Evolutionary conservation across 345 rosid genomes (phyloP).

Genomic region (Turnera subulata): DNA sequence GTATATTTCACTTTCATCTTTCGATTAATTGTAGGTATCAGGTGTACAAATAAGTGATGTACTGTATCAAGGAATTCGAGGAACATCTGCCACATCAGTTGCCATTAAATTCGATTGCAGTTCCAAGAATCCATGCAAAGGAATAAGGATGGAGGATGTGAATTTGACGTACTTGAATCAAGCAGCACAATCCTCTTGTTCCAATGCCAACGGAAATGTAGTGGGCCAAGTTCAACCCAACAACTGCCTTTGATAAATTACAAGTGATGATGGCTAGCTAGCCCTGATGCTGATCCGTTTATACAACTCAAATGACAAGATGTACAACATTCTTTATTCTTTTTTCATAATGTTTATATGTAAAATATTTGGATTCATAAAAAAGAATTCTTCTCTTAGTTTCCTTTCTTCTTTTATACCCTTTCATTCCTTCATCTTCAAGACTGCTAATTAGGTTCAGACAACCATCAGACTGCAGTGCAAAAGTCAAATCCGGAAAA

Average conservation of each 20-base stretch:
- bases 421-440: too few relatives aligned
- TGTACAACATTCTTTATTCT: too few relatives aligned
- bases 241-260: conserved; percentile 14
- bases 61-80: neutral
- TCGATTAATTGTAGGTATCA: neutral
- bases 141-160: conserved; percentile 8
- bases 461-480: too few relatives aligned
- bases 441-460: too few relatives aligned
- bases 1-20: neutral
- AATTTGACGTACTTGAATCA: conserved; percentile 21
- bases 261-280: too few relatives aligned
- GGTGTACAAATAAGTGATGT: conserved; percentile 4
- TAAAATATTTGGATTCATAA: too few relatives aligned
- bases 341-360: too few relatives aligned
- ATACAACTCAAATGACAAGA: too few relatives aligned
- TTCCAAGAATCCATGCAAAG: conserved; percentile 25
- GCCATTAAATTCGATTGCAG: conserved; percentile 43
- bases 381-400: too few relatives aligned
- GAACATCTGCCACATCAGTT: conserved; percentile 29
- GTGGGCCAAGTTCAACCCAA: conserved; percentile 25
- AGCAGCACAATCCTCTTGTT: conserved; percentile 29
- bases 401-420: too few relatives aligned
- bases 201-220: conserved; percentile 26
- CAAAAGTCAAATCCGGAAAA: too few relatives aligned
- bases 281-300: too few relatives aligned